Evolutionary conservation across 1,139 yeast genomes (phyloP).

Genomic region (Candida albicans): DNA sequence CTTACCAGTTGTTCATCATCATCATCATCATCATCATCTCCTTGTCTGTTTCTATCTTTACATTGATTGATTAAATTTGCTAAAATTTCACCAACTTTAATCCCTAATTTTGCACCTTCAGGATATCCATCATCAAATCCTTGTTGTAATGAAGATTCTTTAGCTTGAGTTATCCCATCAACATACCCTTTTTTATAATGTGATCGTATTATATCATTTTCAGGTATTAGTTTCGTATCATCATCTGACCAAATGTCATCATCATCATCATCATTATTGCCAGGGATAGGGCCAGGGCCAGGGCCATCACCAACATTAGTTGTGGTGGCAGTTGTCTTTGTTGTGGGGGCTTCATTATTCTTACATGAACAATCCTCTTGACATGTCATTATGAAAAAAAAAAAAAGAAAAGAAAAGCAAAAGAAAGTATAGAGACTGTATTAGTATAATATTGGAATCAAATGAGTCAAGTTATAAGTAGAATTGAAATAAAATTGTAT

Average conservation of each 20-base stretch:
- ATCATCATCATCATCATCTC: too few species aligned
- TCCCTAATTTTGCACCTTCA: conserved; percentile 69
- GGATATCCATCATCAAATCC: conserved; percentile 86
- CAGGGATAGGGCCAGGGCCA: too few species aligned
- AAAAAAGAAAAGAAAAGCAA: too few species aligned
- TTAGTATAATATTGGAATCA: too few species aligned
- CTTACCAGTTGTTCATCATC: conserved; percentile 12
- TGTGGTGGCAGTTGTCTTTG: not conserved
- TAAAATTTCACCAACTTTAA: conserved; percentile 64
- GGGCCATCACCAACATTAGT: too few species aligned
- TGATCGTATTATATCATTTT: conserved; percentile 50
- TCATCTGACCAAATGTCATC: conserved; percentile 48
- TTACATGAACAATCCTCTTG: conserved; percentile 9
- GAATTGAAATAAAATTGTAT: too few species aligned
- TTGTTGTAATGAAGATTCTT: conserved; percentile 66
- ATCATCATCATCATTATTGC: conserved; percentile 4
- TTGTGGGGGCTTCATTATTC: not conserved
- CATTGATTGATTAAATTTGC: conserved; percentile 34
- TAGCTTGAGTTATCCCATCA: conserved; percentile 74
- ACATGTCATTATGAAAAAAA: conserved; percentile 5
- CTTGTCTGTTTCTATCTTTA: not conserved
- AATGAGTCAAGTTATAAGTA: too few species aligned
- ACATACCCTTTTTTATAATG: conserved; percentile 83
- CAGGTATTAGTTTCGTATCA: conserved; percentile 24
- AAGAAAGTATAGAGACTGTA: too few species aligned